Evolutionary conservation across 2,329 filamentous ascomycete genomes (phyloP).

Genomic region (Septoria linicola): DNA sequence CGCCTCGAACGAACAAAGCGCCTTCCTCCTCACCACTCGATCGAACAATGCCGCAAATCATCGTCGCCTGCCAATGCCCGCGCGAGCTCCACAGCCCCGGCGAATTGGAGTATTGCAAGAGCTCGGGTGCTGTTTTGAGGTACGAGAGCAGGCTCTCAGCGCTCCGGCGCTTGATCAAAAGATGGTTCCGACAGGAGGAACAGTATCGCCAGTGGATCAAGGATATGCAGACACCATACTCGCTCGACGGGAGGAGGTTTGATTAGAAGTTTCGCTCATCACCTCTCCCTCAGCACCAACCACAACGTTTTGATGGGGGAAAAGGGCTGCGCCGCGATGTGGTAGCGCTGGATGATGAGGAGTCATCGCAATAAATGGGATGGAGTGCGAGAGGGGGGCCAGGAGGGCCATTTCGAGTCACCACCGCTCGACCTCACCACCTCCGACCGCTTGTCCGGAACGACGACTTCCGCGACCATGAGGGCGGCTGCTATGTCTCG

Average conservation of each 20-base stretch:
- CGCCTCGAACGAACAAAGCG: too few relatives aligned
- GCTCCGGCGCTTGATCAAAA: conserved; percentile 2
- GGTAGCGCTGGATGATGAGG: neutral
- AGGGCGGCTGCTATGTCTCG: too few relatives aligned
- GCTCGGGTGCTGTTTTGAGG: neutral
- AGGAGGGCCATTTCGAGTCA: neutral
- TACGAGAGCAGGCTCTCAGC: neutral
- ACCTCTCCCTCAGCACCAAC: neutral
- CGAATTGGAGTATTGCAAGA: neutral
- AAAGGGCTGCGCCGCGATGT: neutral
- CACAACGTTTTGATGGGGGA: neutral
- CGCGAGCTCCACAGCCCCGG: neutral
- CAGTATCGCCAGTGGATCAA: neutral
- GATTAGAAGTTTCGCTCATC: neutral
- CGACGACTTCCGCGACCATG: too few relatives aligned
- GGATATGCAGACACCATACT: conserved; percentile 4
- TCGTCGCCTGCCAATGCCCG: neutral
- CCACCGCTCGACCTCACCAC: neutral
- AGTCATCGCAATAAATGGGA: neutral
- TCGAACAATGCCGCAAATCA: neutral
- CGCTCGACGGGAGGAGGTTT: neutral
- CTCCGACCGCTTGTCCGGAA: neutral
- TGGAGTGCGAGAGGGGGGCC: neutral
- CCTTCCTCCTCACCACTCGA: too few relatives aligned
- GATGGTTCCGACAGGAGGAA: neutral